Base-by-base conservation (phyloP, 805 yeast genomes). In the Candida piceae region DNA sequence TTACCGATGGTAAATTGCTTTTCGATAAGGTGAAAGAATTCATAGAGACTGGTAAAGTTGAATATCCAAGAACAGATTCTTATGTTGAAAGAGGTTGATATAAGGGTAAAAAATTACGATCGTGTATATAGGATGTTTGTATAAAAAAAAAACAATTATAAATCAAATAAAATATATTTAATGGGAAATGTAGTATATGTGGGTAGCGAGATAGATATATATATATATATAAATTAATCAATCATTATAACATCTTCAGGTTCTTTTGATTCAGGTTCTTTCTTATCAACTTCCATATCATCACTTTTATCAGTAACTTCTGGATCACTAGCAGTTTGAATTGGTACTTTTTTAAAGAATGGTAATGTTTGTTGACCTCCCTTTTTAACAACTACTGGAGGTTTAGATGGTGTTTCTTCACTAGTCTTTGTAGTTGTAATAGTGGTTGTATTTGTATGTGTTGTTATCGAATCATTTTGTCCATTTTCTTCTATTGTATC, bases 21-120 rank as follows among this genome's bases (percentile, higher is more conserved):
- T 69, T 85, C 49, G 72, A 77, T 31, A 85, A 84, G 57, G 69
- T 86, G 36, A 74, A 74, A 53, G 86, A 85, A 49, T 93, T 76
- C 57, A 73, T 93, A 15, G 83, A 78, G 57, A 66, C 76, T 38
- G 97, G 97, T 1, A 64, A 67, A 33, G 63, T 76, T 41, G 69
- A 71, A 54, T 55, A 49, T 31, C 50, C 52, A 16, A 46, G 41
- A 19, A 36, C 52, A 7, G 54, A 57, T 16, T 50, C 49, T 5
- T 54, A 50, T 38, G 39, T 55, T 16, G 67, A 62, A 44, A 53
- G 63, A 43, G 63, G 61, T 35, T 60, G 41, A 47, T n/a, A n/a
- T n/a, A n/a, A n/a, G n/a, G n/a, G n/a, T n/a, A n/a, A n/a, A n/a
- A n/a, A n/a, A n/a, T n/a, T n/a, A n/a, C n/a, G n/a, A 11, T 7